Evolutionary conservation across 257 asterid species (phyloP).

Genomic region (Rauvolfia tetraphylla): DNA sequence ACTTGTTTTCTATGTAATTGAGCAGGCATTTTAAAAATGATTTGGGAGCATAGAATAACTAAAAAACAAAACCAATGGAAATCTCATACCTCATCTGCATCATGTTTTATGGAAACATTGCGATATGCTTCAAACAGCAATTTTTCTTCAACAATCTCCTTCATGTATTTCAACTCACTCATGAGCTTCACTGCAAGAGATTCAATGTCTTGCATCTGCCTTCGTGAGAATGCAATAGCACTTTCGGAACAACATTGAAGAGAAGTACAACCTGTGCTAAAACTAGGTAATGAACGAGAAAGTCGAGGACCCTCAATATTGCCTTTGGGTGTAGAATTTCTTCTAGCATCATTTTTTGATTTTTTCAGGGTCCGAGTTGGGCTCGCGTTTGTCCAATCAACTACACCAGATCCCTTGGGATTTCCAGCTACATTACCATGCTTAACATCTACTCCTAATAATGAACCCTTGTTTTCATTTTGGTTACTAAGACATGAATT

Average conservation of each 20-base stretch:
- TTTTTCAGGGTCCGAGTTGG: constrained; percentile 38
- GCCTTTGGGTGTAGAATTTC: constrained; percentile 40
- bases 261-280: constrained; percentile 70
- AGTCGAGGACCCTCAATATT: constrained; percentile 59
- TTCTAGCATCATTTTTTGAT: constrained; percentile 33
- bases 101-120: constrained; percentile 53
- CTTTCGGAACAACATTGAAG: constrained; percentile 68
- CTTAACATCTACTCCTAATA: constrained; percentile 5
- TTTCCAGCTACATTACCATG: constrained; percentile 20
- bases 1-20: neutral
- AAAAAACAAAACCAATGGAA: neutral
- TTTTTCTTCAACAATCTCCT: constrained; percentile 73
- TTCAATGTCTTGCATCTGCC: constrained; percentile 88
- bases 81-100: constrained; percentile 70
- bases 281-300: constrained; percentile 54
- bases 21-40: neutral
- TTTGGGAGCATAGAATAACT: neutral
- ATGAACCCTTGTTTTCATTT: constrained; percentile 31
- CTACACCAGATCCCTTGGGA: constrained; percentile 27
- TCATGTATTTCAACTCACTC: constrained; percentile 83
- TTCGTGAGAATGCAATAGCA: constrained; percentile 80
- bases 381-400: constrained; percentile 35
- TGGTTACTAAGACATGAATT: constrained; percentile 36
- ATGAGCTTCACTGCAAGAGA: constrained; percentile 64
- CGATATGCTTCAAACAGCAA: constrained; percentile 80